phyloP scores from a whole-genome alignment of 2,329 filamentous ascomycete genomes.

The Aureobasidium sp. region DNA sequence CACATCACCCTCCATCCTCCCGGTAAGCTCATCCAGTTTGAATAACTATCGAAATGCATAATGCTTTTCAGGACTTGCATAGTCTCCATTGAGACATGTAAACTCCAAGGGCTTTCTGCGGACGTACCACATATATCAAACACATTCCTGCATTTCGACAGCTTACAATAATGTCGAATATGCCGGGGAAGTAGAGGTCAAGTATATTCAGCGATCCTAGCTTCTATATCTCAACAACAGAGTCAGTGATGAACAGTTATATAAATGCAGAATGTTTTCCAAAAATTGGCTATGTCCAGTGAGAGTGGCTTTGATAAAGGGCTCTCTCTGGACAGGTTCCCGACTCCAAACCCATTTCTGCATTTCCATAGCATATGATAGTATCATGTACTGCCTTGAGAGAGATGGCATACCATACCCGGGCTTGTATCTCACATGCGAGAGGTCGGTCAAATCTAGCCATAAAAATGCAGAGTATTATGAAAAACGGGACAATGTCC shows the following conservation, averaged over 20 bases:
- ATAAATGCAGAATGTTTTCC: neutral
- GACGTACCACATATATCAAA: neutral
- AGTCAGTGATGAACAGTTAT: neutral
- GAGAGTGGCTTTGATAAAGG: neutral
- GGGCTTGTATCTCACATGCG: neutral
- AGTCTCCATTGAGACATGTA: neutral
- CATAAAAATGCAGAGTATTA: neutral
- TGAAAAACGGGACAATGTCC: neutral
- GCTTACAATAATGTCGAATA: neutral
- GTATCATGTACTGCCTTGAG: neutral
- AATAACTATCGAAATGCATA: neutral
- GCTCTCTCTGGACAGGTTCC: neutral
- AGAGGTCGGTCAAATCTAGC: neutral
- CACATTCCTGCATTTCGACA: neutral
- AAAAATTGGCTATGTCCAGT: neutral
- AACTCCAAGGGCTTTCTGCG: neutral
- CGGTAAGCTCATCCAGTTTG: too few relatives aligned
- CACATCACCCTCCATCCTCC: too few relatives aligned
- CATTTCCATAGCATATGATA: neutral
- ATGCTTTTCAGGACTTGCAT: neutral
- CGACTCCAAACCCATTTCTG: neutral
- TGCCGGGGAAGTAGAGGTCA: neutral
- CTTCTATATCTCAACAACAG: neutral
- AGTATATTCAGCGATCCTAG: neutral
- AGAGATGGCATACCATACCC: neutral